Evolutionary conservation across 1,284 basidiomycete species (phyloP), one percentile per base, ranked within the genome.

Genomic region (Moesziomyces antarcticus): DNA sequence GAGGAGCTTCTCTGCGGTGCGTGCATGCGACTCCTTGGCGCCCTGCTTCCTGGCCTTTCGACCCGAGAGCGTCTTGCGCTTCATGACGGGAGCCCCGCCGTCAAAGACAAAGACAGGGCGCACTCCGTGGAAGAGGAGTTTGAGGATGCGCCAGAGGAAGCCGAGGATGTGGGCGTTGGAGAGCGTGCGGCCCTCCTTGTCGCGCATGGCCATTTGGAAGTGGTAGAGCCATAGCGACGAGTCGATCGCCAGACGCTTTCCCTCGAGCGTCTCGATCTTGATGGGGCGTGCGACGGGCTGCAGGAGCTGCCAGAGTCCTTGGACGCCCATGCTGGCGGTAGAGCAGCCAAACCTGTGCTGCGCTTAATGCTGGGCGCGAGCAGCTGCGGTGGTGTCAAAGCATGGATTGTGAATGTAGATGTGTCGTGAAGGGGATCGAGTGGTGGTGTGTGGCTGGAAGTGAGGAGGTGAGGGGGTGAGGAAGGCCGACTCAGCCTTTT

Each of bases 211-310:
- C 41, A 95, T 95, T 86, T 79, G 79, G 47, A 84, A 84, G 59
- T 84, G 83, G 63, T 99, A 99, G 66, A 99, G 91, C 97, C 97
- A 99, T 76, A 99, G 97, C 73, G 94, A 97, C 3, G 94, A 97
- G 86, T 99, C 97, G 73, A 99, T 98, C 40, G 83, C 83, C 3
- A 84, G 75, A 33, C 79, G 68, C 67, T 82, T 81, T 16, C 81
- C 83, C 50, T 82, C 81, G 48, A 84, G 71, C n/a, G 82, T 81
- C 52, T 84, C 82, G 37, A 84, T 72, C 69, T 79, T 81, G 60
- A 84, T 82, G 13, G 83, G 83, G 13, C 83, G 74, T 41, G 82
- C 83, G n/a, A 80, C 77, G 4, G 83, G 83, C 66, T 82, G 75
- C 20, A 84, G 69, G n/a, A 84, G 78, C 47, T 77, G 76, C 83